These are phyloP conservation scores for Lactifluus pinguis DNA, from an alignment of 768 basidiomycete genomes.

Conservation along the genomic window DNA sequence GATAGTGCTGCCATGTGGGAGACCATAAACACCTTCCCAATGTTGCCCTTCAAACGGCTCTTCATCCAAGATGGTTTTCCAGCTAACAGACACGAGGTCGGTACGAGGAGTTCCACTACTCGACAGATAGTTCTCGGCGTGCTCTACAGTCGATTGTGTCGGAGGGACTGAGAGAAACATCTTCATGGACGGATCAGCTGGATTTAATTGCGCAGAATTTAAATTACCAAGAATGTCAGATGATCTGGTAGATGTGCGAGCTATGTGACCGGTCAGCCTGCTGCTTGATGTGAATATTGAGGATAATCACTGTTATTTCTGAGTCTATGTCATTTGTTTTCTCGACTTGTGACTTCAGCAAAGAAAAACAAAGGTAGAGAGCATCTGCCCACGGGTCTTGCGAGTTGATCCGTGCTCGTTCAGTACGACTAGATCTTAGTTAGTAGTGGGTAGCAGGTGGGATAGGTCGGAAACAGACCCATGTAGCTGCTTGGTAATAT, in stretches of 20 bases:
- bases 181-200: constrained; percentile 28
- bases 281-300: not conserved
- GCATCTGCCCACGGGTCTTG: constrained; percentile 54
- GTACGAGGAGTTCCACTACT: constrained; percentile 35
- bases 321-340: constrained; percentile 53
- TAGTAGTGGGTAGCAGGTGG: not conserved
- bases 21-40: constrained; percentile 67
- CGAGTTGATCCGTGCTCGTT: constrained; percentile 65
- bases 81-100: constrained; percentile 42
- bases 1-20: constrained; percentile 38
- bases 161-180: constrained; percentile 50
- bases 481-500: constrained; percentile 42
- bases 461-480: constrained; percentile 38
- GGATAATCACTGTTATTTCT: constrained; percentile 45
- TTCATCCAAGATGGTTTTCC: constrained; percentile 71
- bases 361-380: constrained; percentile 41
- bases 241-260: constrained; percentile 42
- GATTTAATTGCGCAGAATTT: not conserved
- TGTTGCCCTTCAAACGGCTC: constrained; percentile 83
- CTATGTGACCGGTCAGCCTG: constrained; percentile 1
- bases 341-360: constrained; percentile 42
- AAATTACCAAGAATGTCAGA: constrained; percentile 55
- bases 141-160: constrained; percentile 36
- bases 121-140: constrained; percentile 48
- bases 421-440: constrained; percentile 35